phyloP scores from a whole-genome alignment of 2,329 filamentous ascomycete genomes.

The Phoma herbarum region DNA sequence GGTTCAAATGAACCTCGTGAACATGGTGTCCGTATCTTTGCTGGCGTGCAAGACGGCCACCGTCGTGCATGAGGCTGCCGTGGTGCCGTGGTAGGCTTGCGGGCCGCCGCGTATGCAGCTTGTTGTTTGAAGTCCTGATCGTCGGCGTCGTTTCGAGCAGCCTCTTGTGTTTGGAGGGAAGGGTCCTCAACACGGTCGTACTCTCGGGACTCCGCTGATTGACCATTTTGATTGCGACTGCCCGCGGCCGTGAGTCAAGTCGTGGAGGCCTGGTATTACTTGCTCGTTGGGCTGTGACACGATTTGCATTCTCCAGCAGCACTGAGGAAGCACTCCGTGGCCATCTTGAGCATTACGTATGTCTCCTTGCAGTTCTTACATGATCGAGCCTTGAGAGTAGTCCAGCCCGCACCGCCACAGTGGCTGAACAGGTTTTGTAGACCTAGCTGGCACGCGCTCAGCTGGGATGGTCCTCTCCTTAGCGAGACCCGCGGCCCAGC shows the following conservation, averaged over 20 bases:
- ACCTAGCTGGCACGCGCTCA: slow-evolving; percentile 11
- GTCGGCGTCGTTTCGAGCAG: slow-evolving; percentile 5
- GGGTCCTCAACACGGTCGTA: slow-evolving; percentile 4
- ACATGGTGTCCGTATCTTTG: slow-evolving; percentile 4
- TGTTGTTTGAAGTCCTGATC: slow-evolving; percentile 15
- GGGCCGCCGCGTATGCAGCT: slow-evolving; percentile 21
- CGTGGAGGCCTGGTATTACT: neutral
- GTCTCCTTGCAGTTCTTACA: neutral
- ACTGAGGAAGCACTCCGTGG: neutral
- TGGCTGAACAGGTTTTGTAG: slow-evolving; percentile 21
- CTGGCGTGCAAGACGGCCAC: slow-evolving; percentile 6
- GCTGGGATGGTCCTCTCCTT: slow-evolving; percentile 11
- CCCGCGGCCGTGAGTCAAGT: slow-evolving; percentile 10
- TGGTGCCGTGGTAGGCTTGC: slow-evolving; percentile 10
- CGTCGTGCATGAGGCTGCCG: slow-evolving; percentile 12
- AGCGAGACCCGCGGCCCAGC: slow-evolving; percentile 15
- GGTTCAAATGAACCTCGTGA: slow-evolving; percentile 3
- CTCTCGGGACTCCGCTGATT: slow-evolving; percentile 10
- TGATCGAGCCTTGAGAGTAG: slow-evolving; percentile 4
- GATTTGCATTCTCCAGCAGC: neutral
- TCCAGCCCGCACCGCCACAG: slow-evolving; percentile 20
- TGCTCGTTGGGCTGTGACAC: neutral
- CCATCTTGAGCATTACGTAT: slow-evolving; percentile 4
- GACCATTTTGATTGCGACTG: slow-evolving; percentile 3
- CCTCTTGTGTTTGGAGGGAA: neutral